These are phyloP conservation scores for Fusarium torulosum DNA, from an alignment of 2,329 filamentous ascomycete species.

Conservation along the genomic window DNA sequence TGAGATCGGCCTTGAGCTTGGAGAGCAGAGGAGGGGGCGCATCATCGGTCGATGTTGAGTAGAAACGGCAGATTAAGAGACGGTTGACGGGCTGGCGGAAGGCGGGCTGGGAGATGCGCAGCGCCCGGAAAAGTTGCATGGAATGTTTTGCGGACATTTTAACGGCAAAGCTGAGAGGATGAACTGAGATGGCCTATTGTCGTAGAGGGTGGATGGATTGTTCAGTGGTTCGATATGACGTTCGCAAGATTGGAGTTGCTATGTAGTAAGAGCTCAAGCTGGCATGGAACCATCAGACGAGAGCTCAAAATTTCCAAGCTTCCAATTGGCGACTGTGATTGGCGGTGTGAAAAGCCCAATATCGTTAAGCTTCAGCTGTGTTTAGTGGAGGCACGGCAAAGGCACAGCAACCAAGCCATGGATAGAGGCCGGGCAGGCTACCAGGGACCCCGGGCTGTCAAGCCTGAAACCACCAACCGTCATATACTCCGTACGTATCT, in stretches of 20 bases:
- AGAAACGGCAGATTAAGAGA: conserved; percentile 45
- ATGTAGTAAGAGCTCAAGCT: conserved; percentile 24
- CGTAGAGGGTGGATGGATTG: not conserved
- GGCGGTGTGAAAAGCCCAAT: conserved; percentile 32
- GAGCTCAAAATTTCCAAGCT: conserved; percentile 45
- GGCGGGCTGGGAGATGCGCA: conserved; percentile 42
- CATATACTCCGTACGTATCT: not conserved
- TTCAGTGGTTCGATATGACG: conserved; percentile 25
- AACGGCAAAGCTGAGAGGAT: not conserved
- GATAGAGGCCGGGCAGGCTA: conserved; percentile 3
- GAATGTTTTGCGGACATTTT: conserved; percentile 46
- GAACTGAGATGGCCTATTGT: not conserved
- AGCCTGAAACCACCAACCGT: not conserved
- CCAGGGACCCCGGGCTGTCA: conserved; percentile 23
- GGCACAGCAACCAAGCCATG: conserved; percentile 3
- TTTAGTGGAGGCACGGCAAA: conserved; percentile 6
- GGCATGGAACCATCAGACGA: conserved; percentile 11
- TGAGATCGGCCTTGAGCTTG: conserved; percentile 71
- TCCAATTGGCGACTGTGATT: conserved; percentile 42
- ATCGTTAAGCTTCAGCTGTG: conserved; percentile 11
- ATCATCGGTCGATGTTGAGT: conserved; percentile 53
- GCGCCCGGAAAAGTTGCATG: conserved; percentile 42
- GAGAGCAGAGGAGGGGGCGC: conserved; percentile 62
- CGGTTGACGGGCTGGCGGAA: conserved; percentile 32
- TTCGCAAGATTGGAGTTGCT: conserved; percentile 16